Conservation (phyloP, 2,329 filamentous ascomycete genomes). For the Canariomyces notabilis region DNA sequence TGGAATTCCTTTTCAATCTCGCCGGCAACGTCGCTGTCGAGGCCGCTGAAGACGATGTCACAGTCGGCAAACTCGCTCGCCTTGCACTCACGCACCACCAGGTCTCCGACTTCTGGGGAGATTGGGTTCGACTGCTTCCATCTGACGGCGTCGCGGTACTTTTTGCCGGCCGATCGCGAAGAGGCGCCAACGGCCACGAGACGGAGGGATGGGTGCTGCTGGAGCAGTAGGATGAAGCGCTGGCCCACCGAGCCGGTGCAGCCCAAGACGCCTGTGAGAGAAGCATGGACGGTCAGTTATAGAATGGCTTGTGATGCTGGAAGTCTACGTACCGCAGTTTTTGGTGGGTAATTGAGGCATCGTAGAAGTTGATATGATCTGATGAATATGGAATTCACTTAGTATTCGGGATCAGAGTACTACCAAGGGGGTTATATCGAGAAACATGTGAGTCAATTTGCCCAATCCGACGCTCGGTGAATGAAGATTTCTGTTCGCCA, state of each 20-base stretch:
- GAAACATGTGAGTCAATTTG: constrained; percentile 19
- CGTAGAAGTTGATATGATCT: constrained; percentile 3
- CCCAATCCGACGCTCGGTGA: constrained; percentile 2
- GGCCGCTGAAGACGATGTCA: constrained; percentile 86
- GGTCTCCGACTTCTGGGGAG: constrained; percentile 64
- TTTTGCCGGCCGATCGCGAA: constrained; percentile 82
- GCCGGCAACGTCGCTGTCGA: constrained; percentile 88
- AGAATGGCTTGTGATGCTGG: constrained; percentile 3
- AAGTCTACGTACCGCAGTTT: constrained; percentile 49
- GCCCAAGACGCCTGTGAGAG: constrained; percentile 66
- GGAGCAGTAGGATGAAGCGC: constrained; percentile 88
- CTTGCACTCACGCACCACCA: constrained; percentile 81
- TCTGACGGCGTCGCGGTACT: constrained; percentile 86
- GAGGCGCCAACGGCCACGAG: constrained; percentile 89
- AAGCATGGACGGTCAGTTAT: constrained; percentile 10
- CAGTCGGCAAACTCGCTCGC: constrained; percentile 81
- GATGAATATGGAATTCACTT: neutral
- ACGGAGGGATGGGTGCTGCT: constrained; percentile 78
- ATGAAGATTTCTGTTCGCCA: constrained; percentile 17
- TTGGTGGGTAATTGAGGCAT: constrained; percentile 47
- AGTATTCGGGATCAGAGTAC: neutral
- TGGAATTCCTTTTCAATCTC: constrained; percentile 91
- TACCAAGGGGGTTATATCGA: constrained; percentile 1
- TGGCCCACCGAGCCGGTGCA: constrained; percentile 93
- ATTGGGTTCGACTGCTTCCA: constrained; percentile 93